Conservation (phyloP, 768 basidiomycete genomes). For the Hygrocybe punicea region DNA sequence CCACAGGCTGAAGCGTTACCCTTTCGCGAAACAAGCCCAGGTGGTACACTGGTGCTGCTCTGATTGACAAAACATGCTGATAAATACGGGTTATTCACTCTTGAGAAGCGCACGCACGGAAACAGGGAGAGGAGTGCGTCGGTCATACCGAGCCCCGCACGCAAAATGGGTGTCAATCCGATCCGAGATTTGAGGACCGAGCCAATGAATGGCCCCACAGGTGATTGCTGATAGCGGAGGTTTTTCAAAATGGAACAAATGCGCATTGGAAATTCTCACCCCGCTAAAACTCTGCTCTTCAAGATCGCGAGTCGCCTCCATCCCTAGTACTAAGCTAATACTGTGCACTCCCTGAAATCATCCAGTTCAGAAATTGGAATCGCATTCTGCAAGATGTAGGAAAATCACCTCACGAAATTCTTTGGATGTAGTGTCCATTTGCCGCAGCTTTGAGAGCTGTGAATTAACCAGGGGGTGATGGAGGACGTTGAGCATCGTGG, state of each 20-base stretch:
- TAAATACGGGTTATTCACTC: neutral
- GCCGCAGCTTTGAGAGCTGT: slow-evolving; percentile 67
- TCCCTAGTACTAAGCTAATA: slow-evolving; percentile 74
- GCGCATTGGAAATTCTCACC: slow-evolving; percentile 41
- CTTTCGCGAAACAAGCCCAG: slow-evolving; percentile 88
- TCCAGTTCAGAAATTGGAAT: no score
- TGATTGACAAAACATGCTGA: slow-evolving; percentile 24
- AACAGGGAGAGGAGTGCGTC: slow-evolving; percentile 59
- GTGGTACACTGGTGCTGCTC: slow-evolving; percentile 83
- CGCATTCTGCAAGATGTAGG: neutral
- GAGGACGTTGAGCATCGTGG: slow-evolving; percentile 46
- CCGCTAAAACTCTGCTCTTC: slow-evolving; percentile 61
- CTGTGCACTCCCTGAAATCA: slow-evolving; percentile 60
- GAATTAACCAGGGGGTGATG: slow-evolving; percentile 73
- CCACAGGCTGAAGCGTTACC: slow-evolving; percentile 82
- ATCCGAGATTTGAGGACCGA: slow-evolving; percentile 70
- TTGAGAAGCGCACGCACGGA: slow-evolving; percentile 3
- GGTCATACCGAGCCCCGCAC: slow-evolving; percentile 92
- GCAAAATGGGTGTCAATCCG: slow-evolving; percentile 85
- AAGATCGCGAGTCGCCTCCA: slow-evolving; percentile 73
- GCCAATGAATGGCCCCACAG: slow-evolving; percentile 77
- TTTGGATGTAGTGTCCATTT: slow-evolving; percentile 57
- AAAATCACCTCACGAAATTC: slow-evolving; percentile 72
- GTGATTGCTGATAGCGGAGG: slow-evolving; percentile 56
- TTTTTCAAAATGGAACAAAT: slow-evolving; percentile 2